Evolutionary conservation across 2,329 filamentous ascomycete genomes (phyloP), one percentile per base, ranked within the genome.

Genomic region (Pyrenophora tritici-repentis): DNA sequence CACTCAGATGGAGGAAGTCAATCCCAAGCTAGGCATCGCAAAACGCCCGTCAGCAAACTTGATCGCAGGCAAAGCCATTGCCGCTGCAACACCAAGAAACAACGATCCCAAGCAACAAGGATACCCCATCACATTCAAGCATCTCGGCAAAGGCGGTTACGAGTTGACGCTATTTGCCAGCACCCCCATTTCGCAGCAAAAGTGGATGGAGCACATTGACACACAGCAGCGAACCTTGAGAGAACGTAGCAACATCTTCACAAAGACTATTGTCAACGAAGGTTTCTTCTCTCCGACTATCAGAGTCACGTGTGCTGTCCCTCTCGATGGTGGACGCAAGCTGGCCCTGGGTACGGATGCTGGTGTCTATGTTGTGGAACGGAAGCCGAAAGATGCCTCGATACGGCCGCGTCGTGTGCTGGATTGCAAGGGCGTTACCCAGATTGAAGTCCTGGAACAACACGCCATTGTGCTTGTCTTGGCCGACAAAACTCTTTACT

Each of bases 181-280:
- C 8, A 95, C 90, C 52, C 87, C 90, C 62, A 88, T 90, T 7
- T 90, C 91, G 20, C 84, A 94, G 51, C 90, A 93, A 73, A 99
- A 97, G 75, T 99, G 94, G 88, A 91, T 99, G 71, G 92, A 99
- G 76, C 87, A 90, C 67, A 97, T 99, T 64, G 91, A 96, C 67
- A 83, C 86, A 42, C 91, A 96, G 61, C 95, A 99, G 73, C 86
- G 90, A 65, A 89, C 89, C 56, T 81, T 99, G 50, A 85, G 91
- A 59, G 88, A 92, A 62, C 78, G 85, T 38, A 87, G 85, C 74
- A 87, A 86, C 63, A 86, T 88, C 67, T 88, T 86, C 68, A 86
- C 83, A 31, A 86, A 87, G 75, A 83, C 82, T 1, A 81, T 86
- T 46, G 75, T 88, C 22, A 91, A 91, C 54, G 91, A 94, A 52